Evolutionary conservation across 441 rosid species (phyloP), one percentile per base, ranked within the genome.

Genomic region (Populus hybrid): DNA sequence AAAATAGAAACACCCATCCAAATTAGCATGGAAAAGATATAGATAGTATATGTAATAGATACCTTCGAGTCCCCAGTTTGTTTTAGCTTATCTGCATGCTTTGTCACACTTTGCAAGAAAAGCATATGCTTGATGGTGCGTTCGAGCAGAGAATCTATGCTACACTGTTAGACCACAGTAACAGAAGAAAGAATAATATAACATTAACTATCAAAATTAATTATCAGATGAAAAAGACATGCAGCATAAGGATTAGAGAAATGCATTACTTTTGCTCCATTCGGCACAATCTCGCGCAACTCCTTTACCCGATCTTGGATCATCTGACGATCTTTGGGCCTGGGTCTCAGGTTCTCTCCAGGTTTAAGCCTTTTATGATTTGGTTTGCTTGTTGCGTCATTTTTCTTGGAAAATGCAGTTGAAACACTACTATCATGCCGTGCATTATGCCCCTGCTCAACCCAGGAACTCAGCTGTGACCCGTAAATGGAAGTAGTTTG

Each of bases 251-350:
- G 42, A 73, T 63, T 10, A 64, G 24, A 57, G 57, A 74, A 80
- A 53, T 38, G 57, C 20, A 86, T 83, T 94, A 95, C 99, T 82
- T 95, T 95, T 24, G 97, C 91, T 26, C 97, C 94, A 76, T 90
- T 94, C 14, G 99, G 98, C 72, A 95, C 94, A 79, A 95, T 91
- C 86, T 95, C 99, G 28, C 98, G 91, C 88, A 94, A 78, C 88
- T 95, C 99, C 83, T 95, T 95, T 68, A 95, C 93, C 65, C 98
- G 94, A 86, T 95, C 99, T 89, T 95, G 99, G 76, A 95, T 94
- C 97, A 94, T 90, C 77, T 94, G 99, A 9, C 98, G 97, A 86
- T 95, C 99, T 86, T 93, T 95, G 30, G 99, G 99, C 89, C 98
- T 90, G 35, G 98, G 97, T 80, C 97, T 87, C 72, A 97, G 93